Conservation (phyloP, 495 filamentous ascomycete genomes). For the Xylona heveae region DNA sequence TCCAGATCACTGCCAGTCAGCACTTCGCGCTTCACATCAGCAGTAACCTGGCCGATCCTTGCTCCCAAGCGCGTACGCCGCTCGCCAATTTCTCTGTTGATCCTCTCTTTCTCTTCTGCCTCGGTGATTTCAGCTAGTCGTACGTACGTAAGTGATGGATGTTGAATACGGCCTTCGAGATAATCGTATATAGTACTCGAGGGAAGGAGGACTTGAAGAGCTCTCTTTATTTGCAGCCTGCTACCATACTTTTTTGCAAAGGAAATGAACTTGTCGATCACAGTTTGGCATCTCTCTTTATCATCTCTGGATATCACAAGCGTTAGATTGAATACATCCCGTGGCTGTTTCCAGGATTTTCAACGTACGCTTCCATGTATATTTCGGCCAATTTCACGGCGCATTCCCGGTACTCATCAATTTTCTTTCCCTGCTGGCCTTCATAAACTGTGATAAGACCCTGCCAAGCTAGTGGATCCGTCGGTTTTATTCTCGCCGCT, state of each 20-base stretch:
- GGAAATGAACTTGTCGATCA: constrained; percentile 58
- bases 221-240: constrained; percentile 44
- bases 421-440: constrained; percentile 40
- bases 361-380: constrained; percentile 38
- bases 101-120: constrained; percentile 67
- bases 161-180: constrained; percentile 68
- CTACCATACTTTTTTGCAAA: constrained; percentile 51
- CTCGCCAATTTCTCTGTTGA: constrained; percentile 80
- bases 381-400: constrained; percentile 52
- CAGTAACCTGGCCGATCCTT: constrained; percentile 54
- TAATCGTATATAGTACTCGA: constrained; percentile 52
- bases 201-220: constrained; percentile 58
- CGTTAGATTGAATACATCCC: constrained; percentile 4
- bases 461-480: constrained; percentile 63
- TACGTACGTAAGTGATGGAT: constrained; percentile 62
- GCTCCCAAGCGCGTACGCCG: constrained; percentile 76
- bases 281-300: constrained; percentile 49
- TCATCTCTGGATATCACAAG: constrained; percentile 25
- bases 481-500: constrained; percentile 41
- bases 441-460: constrained; percentile 77
- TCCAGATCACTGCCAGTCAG: constrained; percentile 48
- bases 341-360: not conserved
- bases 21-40: constrained; percentile 75
- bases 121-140: constrained; percentile 74
- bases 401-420: constrained; percentile 53